phyloP scores from a whole-genome alignment of 176 grass and related monocot genomes.

The Zoysia pacifica region DNA sequence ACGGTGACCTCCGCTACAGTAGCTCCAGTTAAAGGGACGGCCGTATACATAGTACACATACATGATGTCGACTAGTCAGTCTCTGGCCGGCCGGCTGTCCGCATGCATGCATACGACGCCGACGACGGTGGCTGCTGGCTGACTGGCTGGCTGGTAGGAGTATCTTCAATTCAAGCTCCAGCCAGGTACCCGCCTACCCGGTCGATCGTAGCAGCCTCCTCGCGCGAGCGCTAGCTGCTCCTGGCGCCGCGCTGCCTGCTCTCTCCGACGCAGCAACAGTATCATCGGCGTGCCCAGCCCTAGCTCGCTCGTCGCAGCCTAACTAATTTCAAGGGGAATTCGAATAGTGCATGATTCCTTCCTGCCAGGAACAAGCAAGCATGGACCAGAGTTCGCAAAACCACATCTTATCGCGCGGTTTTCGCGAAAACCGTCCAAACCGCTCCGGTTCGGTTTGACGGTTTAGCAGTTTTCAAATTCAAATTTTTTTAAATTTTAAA shows the following conservation, averaged over 20 bases:
- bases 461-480: too few species aligned
- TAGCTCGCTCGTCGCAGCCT: not conserved
- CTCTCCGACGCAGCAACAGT: constrained; percentile 30
- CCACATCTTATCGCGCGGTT: too few species aligned
- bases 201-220: too few species aligned
- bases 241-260: not conserved
- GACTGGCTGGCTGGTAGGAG: too few species aligned
- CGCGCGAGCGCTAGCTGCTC: not conserved
- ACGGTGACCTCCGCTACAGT: not conserved
- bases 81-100: not conserved
- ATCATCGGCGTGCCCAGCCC: constrained; percentile 18
- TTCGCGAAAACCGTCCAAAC: too few species aligned
- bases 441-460: too few species aligned
- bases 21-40: not conserved
- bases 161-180: not conserved
- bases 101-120: constrained; percentile 17
- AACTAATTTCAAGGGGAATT: not conserved
- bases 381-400: constrained; percentile 18
- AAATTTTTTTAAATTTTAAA: too few species aligned
- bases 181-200: not conserved
- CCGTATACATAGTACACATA: not conserved
- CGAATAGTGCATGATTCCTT: not conserved
- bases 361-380: not conserved
- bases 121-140: not conserved
- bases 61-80: constrained; percentile 28